Evolutionary conservation across 2,329 filamentous ascomycete species (phyloP).

Genomic region (Hymenoscyphus infarciens): DNA sequence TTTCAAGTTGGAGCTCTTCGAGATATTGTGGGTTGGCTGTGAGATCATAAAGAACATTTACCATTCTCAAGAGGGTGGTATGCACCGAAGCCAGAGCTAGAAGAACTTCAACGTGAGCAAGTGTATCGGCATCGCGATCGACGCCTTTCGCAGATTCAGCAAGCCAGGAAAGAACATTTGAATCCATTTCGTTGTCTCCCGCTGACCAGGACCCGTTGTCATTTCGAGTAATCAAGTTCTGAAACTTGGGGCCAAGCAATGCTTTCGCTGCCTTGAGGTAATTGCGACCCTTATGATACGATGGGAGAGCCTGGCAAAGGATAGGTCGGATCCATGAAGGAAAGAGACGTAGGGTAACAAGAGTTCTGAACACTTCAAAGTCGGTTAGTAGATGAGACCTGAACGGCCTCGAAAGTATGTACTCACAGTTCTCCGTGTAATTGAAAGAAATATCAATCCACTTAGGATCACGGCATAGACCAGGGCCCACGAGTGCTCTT

Average conservation of each 20-base stretch:
- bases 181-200: too few species aligned
- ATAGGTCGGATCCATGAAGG: constrained; percentile 5
- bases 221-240: too few species aligned
- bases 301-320: background rate
- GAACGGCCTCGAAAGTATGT: background rate
- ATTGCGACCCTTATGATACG: too few species aligned
- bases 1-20: background rate
- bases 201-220: too few species aligned
- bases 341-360: constrained; percentile 6
- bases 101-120: background rate
- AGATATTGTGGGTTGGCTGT: background rate
- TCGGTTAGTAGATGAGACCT: background rate
- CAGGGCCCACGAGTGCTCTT: background rate
- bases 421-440: background rate
- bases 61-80: background rate
- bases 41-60: background rate
- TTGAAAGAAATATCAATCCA: background rate
- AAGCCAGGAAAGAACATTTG: constrained; percentile 1
- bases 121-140: background rate
- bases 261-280: too few species aligned
- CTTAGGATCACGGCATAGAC: background rate
- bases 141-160: background rate
- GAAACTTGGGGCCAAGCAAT: too few species aligned
- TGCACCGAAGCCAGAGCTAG: background rate
- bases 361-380: constrained; percentile 2